phyloP scores from a whole-genome alignment of 306 rosid species.

The Dalbergia cochinchinensis region DNA sequence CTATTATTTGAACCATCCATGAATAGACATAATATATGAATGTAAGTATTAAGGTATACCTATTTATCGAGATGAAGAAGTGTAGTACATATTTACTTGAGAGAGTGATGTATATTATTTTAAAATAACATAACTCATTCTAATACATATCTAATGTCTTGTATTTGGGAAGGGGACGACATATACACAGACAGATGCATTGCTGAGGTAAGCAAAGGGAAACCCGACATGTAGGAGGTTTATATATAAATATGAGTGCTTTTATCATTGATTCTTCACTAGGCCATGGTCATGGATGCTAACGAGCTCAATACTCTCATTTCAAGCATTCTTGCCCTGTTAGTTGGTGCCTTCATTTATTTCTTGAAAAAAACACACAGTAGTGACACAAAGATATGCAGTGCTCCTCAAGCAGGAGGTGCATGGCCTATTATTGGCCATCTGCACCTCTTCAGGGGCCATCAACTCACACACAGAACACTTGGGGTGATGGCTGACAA shows the following conservation, averaged over 20 bases:
- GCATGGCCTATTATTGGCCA: conserved; percentile 57
- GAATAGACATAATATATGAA: too few species aligned
- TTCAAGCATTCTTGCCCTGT: conserved; percentile 32
- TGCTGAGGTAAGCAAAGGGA: background rate
- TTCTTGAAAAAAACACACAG: conserved; percentile 28
- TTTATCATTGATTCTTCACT: conserved; percentile 2
- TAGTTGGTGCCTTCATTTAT: conserved; percentile 13
- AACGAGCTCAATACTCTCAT: conserved; percentile 24
- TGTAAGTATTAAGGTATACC: too few species aligned
- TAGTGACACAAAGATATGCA: conserved; percentile 28
- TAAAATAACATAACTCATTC: too few species aligned
- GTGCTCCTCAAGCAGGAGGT: conserved; percentile 52
- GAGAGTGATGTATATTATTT: too few species aligned
- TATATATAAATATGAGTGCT: background rate
- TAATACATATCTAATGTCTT: too few species aligned
- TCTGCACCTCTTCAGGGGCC: conserved; percentile 44
- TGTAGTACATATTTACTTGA: too few species aligned
- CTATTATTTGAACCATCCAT: too few species aligned
- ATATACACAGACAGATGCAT: background rate
- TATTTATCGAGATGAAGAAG: too few species aligned
- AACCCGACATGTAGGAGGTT: background rate
- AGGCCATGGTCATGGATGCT: conserved; percentile 37
- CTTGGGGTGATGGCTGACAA: conserved; percentile 52
- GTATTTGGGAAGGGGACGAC: too few species aligned
- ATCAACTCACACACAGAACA: conserved; percentile 46